Percentiles rank a stretch among this genome's conserved stretches.
These are phyloP conservation scores for Eucalyptus pauciflora DNA, from an alignment of 345 rosid species.

Conservation along the genomic window DNA sequence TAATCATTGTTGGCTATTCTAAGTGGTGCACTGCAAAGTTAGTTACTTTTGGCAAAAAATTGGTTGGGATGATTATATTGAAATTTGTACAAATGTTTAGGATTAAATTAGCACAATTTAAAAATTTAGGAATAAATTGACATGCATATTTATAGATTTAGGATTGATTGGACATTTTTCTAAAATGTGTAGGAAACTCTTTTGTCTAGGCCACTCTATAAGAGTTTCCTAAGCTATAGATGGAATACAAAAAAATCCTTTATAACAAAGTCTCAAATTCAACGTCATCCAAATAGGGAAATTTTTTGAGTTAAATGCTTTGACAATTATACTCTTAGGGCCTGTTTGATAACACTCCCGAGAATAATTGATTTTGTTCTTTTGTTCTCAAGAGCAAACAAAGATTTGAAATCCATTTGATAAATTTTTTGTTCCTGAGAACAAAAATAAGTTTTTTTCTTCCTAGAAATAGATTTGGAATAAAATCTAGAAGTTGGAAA, in stretches of 20 bases:
- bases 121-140: neutral
- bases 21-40: fast-evolving
- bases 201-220: neutral
- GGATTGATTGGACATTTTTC: neutral
- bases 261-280: neutral
- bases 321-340: neutral
- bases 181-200: neutral
- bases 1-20: neutral
- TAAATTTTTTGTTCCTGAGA: fast-evolving
- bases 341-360: too few relatives aligned
- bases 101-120: neutral
- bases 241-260: neutral
- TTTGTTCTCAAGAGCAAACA: too few relatives aligned
- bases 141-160: neutral
- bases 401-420: too few relatives aligned
- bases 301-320: neutral
- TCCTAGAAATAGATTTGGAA: too few relatives aligned
- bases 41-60: neutral
- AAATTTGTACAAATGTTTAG: neutral
- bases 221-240: neutral
- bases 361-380: fast-evolving
- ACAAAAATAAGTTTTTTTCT: too few relatives aligned
- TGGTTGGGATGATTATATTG: neutral
- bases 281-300: neutral
- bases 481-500: too few relatives aligned